Percentiles rank a stretch among this genome's conserved stretches.
Evolutionary conservation across 2,329 filamentous ascomycete genomes (phyloP).

Genomic region (Fusarium musae): DNA sequence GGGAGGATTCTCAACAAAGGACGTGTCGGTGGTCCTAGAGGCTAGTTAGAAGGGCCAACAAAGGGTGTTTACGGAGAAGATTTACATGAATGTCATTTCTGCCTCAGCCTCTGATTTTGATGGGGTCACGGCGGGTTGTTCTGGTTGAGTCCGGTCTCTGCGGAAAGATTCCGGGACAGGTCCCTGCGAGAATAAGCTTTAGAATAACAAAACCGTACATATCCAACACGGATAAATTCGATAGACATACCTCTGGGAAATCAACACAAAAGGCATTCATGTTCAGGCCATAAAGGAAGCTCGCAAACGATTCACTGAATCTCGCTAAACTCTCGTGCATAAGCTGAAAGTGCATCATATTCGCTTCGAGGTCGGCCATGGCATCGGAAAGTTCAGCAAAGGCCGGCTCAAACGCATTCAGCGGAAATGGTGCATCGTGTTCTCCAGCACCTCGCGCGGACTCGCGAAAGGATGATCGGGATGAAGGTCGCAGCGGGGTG

Average conservation of each 20-base stretch:
- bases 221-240: not conserved
- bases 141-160: constrained; percentile 69
- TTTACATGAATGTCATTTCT: constrained; percentile 88
- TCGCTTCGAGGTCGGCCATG: constrained; percentile 95
- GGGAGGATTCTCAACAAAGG: constrained; percentile 86
- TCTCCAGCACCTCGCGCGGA: constrained; percentile 68
- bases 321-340: constrained; percentile 95
- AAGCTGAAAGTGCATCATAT: constrained; percentile 96
- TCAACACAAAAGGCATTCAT: constrained; percentile 99
- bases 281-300: constrained; percentile 94
- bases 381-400: constrained; percentile 95
- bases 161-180: constrained; percentile 87
- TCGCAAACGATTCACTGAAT: constrained; percentile 96
- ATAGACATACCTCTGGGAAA: constrained; percentile 80
- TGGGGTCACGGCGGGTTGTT: constrained; percentile 49
- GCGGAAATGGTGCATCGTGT: constrained; percentile 69
- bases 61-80: constrained; percentile 12
- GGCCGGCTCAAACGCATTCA: constrained; percentile 85
- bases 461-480: constrained; percentile 87
- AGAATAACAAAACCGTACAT: not conserved
- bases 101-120: constrained; percentile 56
- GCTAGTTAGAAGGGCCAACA: constrained; percentile 30
- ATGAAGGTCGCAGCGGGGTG: constrained; percentile 90
- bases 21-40: constrained; percentile 85
- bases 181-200: constrained; percentile 62